These are phyloP conservation scores for Sisymbrium altissimum DNA, from an alignment of 345 rosid species.

Conservation along the genomic window DNA sequence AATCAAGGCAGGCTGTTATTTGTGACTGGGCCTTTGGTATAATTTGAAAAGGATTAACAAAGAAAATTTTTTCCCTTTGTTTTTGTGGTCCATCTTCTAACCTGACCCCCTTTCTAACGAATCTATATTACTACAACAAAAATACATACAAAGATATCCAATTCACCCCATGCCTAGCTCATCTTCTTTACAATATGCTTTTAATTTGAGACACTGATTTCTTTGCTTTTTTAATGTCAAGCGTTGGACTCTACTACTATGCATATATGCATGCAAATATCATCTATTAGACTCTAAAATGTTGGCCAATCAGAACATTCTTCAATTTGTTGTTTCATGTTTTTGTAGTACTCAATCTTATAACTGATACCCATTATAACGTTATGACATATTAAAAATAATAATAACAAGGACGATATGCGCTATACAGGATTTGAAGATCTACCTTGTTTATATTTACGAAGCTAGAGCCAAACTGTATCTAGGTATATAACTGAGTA, in stretches of 20 bases:
- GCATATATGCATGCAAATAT: not conserved
- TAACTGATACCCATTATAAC: too few relatives aligned
- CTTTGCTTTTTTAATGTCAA: not conserved
- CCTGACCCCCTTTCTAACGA: not conserved
- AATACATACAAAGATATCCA: not conserved
- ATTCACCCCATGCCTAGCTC: not conserved
- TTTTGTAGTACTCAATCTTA: not conserved
- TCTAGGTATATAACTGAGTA: too few relatives aligned
- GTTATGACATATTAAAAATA: too few relatives aligned
- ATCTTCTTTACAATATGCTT: not conserved
- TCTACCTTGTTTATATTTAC: too few relatives aligned
- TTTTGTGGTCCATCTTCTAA: slow-evolving; percentile 9
- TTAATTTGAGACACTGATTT: not conserved
- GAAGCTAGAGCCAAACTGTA: too few relatives aligned
- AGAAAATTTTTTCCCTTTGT: not conserved
- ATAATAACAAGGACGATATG: too few relatives aligned
- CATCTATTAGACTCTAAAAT: not conserved
- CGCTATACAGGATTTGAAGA: too few relatives aligned
- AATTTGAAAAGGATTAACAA: not conserved
- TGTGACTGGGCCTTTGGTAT: not conserved
- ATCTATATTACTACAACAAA: not conserved
- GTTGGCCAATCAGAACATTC: not conserved
- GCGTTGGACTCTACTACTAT: not conserved
- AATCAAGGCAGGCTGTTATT: not conserved
- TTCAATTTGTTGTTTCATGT: not conserved